Evolutionary conservation across 2,329 filamentous ascomycete genomes (phyloP).

Genomic region (Aspergillus alliaceus): DNA sequence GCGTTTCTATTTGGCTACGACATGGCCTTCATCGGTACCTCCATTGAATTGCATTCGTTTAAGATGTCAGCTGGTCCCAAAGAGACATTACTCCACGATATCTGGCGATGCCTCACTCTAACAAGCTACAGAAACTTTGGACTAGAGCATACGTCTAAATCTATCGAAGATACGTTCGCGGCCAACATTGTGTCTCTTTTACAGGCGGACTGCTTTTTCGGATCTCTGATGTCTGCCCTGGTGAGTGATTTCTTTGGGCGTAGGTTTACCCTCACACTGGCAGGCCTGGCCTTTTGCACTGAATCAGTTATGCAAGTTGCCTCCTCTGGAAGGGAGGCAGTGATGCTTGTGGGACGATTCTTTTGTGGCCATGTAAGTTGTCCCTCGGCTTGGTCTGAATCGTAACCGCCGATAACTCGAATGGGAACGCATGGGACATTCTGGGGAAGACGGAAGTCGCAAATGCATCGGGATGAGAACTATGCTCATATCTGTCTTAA

Average conservation of each 20-base stretch:
- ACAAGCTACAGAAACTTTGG: conserved; percentile 10
- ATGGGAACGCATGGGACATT: too few species aligned
- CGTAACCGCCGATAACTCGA: background rate
- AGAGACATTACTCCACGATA: background rate
- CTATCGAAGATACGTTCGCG: conserved; percentile 6
- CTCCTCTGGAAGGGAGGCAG: conserved; percentile 13
- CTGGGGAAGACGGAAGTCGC: background rate
- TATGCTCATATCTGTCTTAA: too few species aligned
- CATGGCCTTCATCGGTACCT: background rate
- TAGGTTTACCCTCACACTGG: conserved; percentile 53
- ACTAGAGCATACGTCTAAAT: conserved; percentile 1
- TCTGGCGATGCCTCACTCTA: background rate
- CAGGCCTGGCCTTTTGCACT: conserved; percentile 56
- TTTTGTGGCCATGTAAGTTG: background rate
- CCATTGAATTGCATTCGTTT: background rate
- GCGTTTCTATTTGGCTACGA: background rate
- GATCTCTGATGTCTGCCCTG: conserved; percentile 34
- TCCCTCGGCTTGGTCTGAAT: background rate
- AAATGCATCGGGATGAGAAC: background rate
- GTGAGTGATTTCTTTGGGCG: conserved; percentile 51
- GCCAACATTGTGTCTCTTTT: conserved; percentile 13
- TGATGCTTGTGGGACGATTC: conserved; percentile 2
- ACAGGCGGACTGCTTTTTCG: conserved; percentile 21
- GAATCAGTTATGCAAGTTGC: conserved; percentile 39
- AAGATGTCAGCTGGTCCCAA: background rate